These are phyloP conservation scores for Chlorencoelia australis DNA, from an alignment of 2,329 filamentous ascomycete species.

Conservation along the genomic window DNA sequence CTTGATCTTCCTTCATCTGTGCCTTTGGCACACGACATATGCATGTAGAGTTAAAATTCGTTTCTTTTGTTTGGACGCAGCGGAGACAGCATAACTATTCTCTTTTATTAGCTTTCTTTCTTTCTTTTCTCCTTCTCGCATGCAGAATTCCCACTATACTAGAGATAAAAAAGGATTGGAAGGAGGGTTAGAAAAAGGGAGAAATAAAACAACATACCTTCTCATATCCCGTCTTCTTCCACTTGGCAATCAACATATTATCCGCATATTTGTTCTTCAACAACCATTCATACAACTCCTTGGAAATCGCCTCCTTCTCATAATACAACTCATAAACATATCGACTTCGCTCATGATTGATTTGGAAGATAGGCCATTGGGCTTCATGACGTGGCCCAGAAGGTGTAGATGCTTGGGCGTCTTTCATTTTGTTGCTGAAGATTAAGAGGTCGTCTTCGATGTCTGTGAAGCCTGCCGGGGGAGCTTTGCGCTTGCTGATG, in stretches of 20 bases:
- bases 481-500: slow-evolving; percentile 67
- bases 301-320: slow-evolving; percentile 91
- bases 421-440: slow-evolving; percentile 87
- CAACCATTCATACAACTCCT: slow-evolving; percentile 87
- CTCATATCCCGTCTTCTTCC: slow-evolving; percentile 99
- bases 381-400: slow-evolving; percentile 79
- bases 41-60: slow-evolving; percentile 95
- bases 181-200: slow-evolving; percentile 7
- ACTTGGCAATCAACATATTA: slow-evolving; percentile 92
- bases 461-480: slow-evolving; percentile 77
- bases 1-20: slow-evolving; percentile 80
- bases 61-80: slow-evolving; percentile 99
- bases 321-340: slow-evolving; percentile 99
- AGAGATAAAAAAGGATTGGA: background rate
- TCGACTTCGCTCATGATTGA: slow-evolving; percentile 79
- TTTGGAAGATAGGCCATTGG: slow-evolving; percentile 96
- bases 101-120: slow-evolving; percentile 2
- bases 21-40: slow-evolving; percentile 90
- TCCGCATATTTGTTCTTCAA: slow-evolving; percentile 96
- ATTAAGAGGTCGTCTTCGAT: slow-evolving; percentile 80
- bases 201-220: slow-evolving; percentile 49
- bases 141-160: background rate
- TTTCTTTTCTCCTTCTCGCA: background rate
- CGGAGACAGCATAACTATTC: slow-evolving; percentile 78
- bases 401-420: slow-evolving; percentile 82